Evolutionary conservation across 73 alveolate genomes (phyloP).

Genomic region (Symbiodinium natans): DNA sequence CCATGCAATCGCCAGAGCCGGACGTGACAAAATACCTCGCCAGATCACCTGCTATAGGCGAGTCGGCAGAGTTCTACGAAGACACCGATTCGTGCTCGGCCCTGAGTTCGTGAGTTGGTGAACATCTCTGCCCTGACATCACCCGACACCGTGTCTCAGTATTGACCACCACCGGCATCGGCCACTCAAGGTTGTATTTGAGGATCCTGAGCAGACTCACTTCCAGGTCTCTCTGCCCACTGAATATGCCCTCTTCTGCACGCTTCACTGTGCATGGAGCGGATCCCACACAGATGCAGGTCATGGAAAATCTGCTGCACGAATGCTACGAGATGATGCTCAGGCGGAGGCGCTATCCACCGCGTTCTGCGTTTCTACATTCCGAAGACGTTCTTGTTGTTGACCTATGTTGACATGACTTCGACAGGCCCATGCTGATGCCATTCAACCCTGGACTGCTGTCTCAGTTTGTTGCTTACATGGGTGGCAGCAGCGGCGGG

Average conservation of each 20-base stretch:
- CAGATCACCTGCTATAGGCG: neutral
- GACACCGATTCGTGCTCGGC: neutral
- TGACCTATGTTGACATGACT: too few species aligned
- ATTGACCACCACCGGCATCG: neutral
- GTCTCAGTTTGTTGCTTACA: neutral
- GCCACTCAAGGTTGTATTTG: constrained; percentile 19
- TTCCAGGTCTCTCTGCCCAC: neutral
- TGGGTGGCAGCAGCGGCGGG: neutral
- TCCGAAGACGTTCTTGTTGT: neutral
- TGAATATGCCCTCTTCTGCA: neutral
- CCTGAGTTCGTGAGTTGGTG: neutral
- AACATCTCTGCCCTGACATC: neutral
- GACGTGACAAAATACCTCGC: too few species aligned
- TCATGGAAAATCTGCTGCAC: neutral
- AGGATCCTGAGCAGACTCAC: constrained; percentile 42
- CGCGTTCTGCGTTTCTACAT: neutral
- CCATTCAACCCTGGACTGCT: constrained; percentile 53
- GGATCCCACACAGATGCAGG: neutral
- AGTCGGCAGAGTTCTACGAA: neutral
- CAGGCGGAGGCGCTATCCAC: neutral
- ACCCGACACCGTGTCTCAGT: neutral
- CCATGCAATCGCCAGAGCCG: too few species aligned
- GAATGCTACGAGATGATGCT: constrained; percentile 53
- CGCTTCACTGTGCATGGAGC: neutral
- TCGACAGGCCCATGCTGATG: constrained; percentile 47